These are phyloP conservation scores for Gossypium davidsonii DNA, from an alignment of 441 rosid genomes.

Conservation along the genomic window DNA sequence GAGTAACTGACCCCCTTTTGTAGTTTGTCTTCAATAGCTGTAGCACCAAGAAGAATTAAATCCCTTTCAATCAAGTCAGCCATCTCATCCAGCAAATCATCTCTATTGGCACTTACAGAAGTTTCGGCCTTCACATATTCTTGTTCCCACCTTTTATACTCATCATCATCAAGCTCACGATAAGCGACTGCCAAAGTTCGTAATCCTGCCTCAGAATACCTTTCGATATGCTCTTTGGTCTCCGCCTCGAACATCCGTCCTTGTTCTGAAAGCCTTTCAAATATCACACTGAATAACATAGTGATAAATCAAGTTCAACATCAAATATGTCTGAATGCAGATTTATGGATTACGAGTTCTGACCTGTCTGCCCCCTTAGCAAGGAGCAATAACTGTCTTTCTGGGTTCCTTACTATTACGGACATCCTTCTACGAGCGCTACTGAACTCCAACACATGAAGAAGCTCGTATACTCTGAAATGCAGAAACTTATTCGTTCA, in stretches of 20 bases:
- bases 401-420: conserved; percentile 56
- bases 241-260: conserved; percentile 40
- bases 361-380: conserved; percentile 93
- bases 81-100: conserved; percentile 42
- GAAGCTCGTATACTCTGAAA: conserved; percentile 51
- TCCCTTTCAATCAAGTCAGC: conserved; percentile 67
- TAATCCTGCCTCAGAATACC: conserved; percentile 76
- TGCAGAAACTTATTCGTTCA: conserved; percentile 9
- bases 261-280: conserved; percentile 57
- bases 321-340: conserved; percentile 1
- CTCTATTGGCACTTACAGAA: conserved; percentile 53
- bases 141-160: conserved; percentile 46
- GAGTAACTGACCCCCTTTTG: conserved; percentile 70
- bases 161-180: conserved; percentile 58
- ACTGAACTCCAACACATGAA: conserved; percentile 78
- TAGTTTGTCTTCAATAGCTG: conserved; percentile 96
- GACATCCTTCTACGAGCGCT: conserved; percentile 90
- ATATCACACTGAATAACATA: conserved; percentile 60
- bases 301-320: conserved; percentile 12
- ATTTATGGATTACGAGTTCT: conserved; percentile 21
- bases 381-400: conserved; percentile 54
- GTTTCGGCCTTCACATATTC: conserved; percentile 59
- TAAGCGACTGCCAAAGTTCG: conserved; percentile 75
- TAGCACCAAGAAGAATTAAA: conserved; percentile 80
- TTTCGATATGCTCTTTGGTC: conserved; percentile 57